phyloP scores from a whole-genome alignment of 345 rosid genomes.

The Jatropha curcas region DNA sequence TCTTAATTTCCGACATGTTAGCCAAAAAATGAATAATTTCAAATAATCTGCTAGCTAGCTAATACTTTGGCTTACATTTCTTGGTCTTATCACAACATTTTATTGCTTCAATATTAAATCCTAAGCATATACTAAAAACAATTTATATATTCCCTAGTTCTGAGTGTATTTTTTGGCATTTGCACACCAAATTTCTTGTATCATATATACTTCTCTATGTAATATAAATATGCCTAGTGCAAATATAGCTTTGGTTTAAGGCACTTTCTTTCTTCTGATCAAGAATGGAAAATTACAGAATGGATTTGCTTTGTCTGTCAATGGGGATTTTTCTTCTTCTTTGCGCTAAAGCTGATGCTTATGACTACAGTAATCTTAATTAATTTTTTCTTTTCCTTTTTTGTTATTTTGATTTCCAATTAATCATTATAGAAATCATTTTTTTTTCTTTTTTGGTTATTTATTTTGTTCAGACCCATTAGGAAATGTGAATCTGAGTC shows the following conservation, averaged over 20 bases:
- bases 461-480: background rate
- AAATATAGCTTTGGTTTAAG: background rate
- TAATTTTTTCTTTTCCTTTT: background rate
- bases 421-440: no score
- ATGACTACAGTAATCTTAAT: background rate
- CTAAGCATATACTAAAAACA: background rate
- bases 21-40: background rate
- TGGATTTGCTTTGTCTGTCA: background rate
- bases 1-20: background rate
- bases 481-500: slow-evolving; percentile 29
- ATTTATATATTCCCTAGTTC: background rate
- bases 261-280: background rate
- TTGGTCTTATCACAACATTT: background rate
- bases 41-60: no score
- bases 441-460: background rate
- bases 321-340: background rate
- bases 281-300: slow-evolving; percentile 1
- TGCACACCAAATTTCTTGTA: background rate
- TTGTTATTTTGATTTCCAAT: background rate
- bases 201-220: background rate
- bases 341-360: background rate
- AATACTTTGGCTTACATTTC: slow-evolving; percentile 2
- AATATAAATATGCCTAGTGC: background rate
- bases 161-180: background rate
- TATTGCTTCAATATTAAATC: background rate